Evolutionary conservation across 768 basidiomycete species (phyloP), one percentile per base, ranked within the genome.

Genomic region (Boletus reticulatus): DNA sequence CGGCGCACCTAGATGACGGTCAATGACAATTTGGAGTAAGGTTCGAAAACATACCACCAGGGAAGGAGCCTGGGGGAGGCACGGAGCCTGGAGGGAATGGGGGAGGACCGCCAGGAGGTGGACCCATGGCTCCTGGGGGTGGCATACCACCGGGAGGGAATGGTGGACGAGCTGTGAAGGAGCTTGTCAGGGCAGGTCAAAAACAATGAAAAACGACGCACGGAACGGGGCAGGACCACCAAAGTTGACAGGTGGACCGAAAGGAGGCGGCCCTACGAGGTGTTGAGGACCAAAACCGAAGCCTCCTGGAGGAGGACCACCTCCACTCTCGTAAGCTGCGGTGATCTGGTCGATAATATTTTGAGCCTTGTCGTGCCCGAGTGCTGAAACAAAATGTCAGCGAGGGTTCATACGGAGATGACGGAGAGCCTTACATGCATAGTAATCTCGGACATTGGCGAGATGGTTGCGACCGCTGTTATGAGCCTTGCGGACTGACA

Each of bases 261-360:
- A 82, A 10, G 84, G 72, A 17, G 75, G 65, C 4, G 84, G 83
- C 1, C 74, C 80, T 49, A 80, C 82, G 48, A 92, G 77, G 71
- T 91, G 89, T 57, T 89, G 89, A 39, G 90, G 89, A 22, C 89
- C 89, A 62, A 92, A 92, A 9, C 89, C 89, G 59, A 92, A 93
- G 4, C 92, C 91, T 49, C 91, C 91, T 12, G 89, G 89, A 61
- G 92, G 92, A 39, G 91, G 92, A 3, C 89, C 89, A 49, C 87
- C 86, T 42, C 89, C 85, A 29, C 81, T 82, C 74, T 98, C 96
- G 67, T 96, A 97, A 24, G 90, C 87, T 20, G 89, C 86, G 37
- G 94, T 95, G 73, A 99, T 98, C 73, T 96, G 92, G 81, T 99
- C 96, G 70, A 99, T 98, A 70, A 98, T 94, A 65, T 77, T 93